Evolutionary conservation across 2,329 filamentous ascomycete genomes (phyloP).

Genomic region (Teratosphaeria pseudoeucalypti): DNA sequence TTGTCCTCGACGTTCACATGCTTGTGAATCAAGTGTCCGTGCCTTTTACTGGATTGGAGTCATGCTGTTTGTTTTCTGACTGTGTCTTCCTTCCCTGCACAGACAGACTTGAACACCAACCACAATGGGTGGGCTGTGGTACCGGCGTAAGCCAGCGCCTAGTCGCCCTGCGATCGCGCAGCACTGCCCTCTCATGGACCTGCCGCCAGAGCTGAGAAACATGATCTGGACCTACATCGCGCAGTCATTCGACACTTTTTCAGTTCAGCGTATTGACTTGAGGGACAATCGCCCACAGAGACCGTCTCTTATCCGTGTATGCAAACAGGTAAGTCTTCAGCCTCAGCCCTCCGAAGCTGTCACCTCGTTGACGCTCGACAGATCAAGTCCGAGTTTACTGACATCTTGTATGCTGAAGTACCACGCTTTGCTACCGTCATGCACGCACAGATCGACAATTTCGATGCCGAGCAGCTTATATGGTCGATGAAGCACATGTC

Average conservation of each 20-base stretch:
- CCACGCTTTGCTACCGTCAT: neutral
- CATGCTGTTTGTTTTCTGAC: neutral
- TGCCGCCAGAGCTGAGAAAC: neutral
- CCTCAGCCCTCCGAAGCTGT: neutral
- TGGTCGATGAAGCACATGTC: neutral
- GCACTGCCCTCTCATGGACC: neutral
- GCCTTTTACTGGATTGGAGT: neutral
- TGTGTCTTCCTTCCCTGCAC: neutral
- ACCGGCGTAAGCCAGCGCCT: neutral
- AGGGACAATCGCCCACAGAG: neutral
- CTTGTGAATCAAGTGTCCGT: neutral
- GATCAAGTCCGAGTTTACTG: neutral
- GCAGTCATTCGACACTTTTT: neutral
- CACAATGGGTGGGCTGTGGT: neutral
- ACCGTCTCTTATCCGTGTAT: neutral
- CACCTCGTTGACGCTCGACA: neutral
- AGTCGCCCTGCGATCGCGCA: neutral
- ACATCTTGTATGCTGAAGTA: neutral
- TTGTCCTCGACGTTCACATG: neutral
- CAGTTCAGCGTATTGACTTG: neutral
- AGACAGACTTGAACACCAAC: neutral
- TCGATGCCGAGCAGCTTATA: neutral
- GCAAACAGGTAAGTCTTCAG: neutral
- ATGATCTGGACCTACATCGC: neutral
- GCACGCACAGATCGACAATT: neutral